These are phyloP conservation scores for Xylaria sp. DNA, from an alignment of 2,329 filamentous ascomycete species.

Conservation along the genomic window DNA sequence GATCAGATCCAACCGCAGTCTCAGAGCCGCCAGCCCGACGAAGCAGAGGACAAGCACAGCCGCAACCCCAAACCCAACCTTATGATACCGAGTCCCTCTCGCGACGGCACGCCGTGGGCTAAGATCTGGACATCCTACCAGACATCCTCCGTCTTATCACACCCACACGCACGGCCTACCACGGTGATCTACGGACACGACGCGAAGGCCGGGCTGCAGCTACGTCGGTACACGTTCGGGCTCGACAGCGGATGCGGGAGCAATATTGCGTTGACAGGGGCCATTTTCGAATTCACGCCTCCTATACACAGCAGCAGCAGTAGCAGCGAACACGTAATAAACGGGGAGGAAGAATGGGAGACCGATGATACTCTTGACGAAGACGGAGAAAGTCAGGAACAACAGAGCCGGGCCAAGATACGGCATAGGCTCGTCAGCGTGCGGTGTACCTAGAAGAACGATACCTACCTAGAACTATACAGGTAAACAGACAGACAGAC, in stretches of 20 bases:
- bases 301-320: neutral
- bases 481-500: neutral
- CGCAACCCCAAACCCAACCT: neutral
- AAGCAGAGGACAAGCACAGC: neutral
- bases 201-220: slow-evolving; percentile 71
- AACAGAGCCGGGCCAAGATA: slow-evolving; percentile 7
- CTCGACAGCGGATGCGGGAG: slow-evolving; percentile 85
- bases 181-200: slow-evolving; percentile 89
- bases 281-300: slow-evolving; percentile 69
- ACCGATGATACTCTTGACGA: slow-evolving; percentile 5
- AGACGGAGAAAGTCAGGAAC: neutral
- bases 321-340: neutral
- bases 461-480: neutral
- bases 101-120: slow-evolving; percentile 73
- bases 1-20: neutral
- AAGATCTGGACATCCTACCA: slow-evolving; percentile 68
- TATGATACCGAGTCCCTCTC: slow-evolving; percentile 39
- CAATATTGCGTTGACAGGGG: slow-evolving; percentile 78
- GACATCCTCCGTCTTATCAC: slow-evolving; percentile 38
- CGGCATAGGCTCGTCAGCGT: slow-evolving; percentile 34
- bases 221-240: slow-evolving; percentile 78
- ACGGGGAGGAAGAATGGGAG: neutral
- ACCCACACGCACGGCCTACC: slow-evolving; percentile 49
- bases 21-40: neutral
- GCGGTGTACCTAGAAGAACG: slow-evolving; percentile 11